phyloP scores from a whole-genome alignment of 2,329 filamentous ascomycete genomes.

The Chalara sp. region DNA sequence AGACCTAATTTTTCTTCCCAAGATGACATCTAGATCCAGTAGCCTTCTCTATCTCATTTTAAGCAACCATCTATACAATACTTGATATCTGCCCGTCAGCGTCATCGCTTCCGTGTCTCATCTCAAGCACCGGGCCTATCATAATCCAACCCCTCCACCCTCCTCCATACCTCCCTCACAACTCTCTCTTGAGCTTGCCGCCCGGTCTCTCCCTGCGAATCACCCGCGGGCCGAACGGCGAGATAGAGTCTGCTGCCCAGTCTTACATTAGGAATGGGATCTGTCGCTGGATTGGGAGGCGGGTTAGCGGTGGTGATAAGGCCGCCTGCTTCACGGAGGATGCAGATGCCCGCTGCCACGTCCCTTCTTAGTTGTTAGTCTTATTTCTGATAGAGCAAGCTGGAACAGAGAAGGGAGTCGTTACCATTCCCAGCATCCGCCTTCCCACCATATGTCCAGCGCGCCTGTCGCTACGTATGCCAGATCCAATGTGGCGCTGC shows the following conservation, averaged over 20 bases:
- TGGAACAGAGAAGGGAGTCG: slow-evolving; percentile 14
- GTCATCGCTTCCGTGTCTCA: no score
- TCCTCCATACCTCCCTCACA: slow-evolving; percentile 65
- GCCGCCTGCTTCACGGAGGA: slow-evolving; percentile 67
- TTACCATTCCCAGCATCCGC: slow-evolving; percentile 73
- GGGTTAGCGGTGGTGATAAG: slow-evolving; percentile 69
- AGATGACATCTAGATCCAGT: no score
- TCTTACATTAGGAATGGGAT: slow-evolving; percentile 49
- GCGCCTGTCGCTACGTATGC: slow-evolving; percentile 70
- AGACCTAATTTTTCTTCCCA: no score
- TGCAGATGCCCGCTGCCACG: slow-evolving; percentile 67
- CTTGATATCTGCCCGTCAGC: no score
- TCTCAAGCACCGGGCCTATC: slow-evolving; percentile 48
- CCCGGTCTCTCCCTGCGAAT: slow-evolving; percentile 53
- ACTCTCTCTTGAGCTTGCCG: slow-evolving; percentile 62
- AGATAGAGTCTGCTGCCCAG: slow-evolving; percentile 66
- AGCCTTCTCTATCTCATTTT: no score
- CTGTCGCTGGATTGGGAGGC: slow-evolving; percentile 48
- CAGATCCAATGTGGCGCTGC: slow-evolving; percentile 61
- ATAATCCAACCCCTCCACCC: slow-evolving; percentile 62
- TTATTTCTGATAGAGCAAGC: not conserved
- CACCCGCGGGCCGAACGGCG: slow-evolving; percentile 63
- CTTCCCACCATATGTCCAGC: slow-evolving; percentile 80
- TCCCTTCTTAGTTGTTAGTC: slow-evolving; percentile 41
- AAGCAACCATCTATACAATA: no score